Evolutionary conservation across 2,329 filamentous ascomycete species (phyloP), one percentile per base, ranked within the genome.

Genomic region (Albophoma yamanashiensis): DNA sequence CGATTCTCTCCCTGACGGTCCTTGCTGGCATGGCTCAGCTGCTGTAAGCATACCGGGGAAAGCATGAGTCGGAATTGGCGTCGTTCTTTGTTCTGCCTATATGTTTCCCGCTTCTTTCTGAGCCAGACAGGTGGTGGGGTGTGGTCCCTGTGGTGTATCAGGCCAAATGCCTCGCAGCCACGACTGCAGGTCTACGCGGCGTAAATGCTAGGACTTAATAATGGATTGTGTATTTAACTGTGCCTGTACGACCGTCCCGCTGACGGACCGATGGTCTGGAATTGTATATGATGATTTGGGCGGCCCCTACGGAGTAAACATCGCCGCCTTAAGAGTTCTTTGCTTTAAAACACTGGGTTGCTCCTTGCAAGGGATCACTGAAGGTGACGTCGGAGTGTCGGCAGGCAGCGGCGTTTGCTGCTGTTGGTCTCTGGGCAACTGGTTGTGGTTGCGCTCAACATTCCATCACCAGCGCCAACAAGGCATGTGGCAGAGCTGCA

Each of bases 11-110:
- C 60, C 71, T 82, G 58, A 79, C 75, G 62, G 73, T 76, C 59
- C 64, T 82, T 53, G 79, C 75, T 64, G 79, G 71, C 56, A 59
- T 83, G 61, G 76, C 77, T 59, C 78, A 82, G 67, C 73, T 83
- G 67, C 71, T 85, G 72, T 84, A 82, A 80, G 59, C 53, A 55
- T 50, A 56, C 25, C 27, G 60, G 40, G 61, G 63, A 64, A 64
- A 69, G 63, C 55, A 68, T 66, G 65, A 67, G 63, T 68, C 61
- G 66, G 68, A 68, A 68, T 69, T 67, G 73, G 72, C 71, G 71
- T 74, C 72, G 67, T 69, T 71, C 65, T 66, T 64, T 71, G 65
- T 70, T 69, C 65, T 67, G 63, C 63, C 66, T 64, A 65, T 63
- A 68, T 70, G 66, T 74, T 69, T 68, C 63, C 62, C 63, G 63